Conservation (phyloP, 306 rosid genomes). For the Canavalia ensiformis region DNA sequence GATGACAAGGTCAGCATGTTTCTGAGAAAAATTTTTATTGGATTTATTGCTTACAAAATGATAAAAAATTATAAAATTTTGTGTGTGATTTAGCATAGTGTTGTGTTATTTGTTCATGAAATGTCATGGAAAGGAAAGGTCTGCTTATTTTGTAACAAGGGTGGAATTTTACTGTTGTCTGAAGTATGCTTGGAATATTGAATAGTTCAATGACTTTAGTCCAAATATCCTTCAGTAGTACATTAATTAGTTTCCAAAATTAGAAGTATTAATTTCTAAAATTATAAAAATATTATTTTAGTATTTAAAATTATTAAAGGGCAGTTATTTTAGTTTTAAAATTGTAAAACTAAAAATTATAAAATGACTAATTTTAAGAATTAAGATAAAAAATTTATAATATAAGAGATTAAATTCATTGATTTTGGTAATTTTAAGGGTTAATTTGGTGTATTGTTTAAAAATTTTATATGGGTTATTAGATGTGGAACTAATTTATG, state of each 20-base stretch:
- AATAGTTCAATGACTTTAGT: not conserved
- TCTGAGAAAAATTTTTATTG: not conserved
- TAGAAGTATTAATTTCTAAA: too few species aligned
- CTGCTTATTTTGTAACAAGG: not conserved
- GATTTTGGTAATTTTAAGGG: too few species aligned
- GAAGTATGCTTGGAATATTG: not conserved
- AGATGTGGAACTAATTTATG: constrained; percentile 20
- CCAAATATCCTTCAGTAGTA: not conserved
- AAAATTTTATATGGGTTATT: not conserved
- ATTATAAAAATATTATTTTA: too few species aligned
- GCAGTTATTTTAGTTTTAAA: too few species aligned
- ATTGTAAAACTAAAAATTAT: too few species aligned
- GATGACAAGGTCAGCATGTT: constrained; percentile 73
- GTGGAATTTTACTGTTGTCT: not conserved
- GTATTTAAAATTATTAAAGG: too few species aligned
- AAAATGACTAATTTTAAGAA: too few species aligned
- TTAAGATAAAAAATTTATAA: too few species aligned
- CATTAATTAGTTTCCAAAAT: too few species aligned
- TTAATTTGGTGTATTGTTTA: not conserved
- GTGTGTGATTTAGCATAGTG: not conserved
- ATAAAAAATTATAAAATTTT: not conserved
- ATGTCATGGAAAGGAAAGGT: not conserved
- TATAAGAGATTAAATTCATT: too few species aligned
- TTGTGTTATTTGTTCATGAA: not conserved
- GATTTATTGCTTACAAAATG: not conserved